Base-by-base conservation (phyloP, 106 monocot species). In the Dendrobium officinale region DNA sequence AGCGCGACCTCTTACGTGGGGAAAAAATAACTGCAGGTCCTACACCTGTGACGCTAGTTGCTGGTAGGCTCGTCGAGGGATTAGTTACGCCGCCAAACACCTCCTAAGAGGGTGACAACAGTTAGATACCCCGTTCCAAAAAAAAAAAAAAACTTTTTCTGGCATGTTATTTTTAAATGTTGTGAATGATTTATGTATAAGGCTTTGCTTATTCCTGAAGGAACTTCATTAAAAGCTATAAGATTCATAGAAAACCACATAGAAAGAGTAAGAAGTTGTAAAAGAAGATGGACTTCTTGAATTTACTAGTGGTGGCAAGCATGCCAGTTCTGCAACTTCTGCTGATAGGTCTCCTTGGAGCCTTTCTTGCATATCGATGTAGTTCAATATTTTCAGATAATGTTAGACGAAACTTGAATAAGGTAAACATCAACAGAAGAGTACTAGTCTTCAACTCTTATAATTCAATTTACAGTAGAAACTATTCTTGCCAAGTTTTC, bases 311-410 rank as follows among this genome's bases (percentile, higher is more conserved):
- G 77, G 84, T 90, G 76, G 91, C 94, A 42, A 80, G 79, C 72
- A 86, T 85, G 91, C 94, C 94, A 1, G 77, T 86, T 16, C 9
- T 92, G 31, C 89, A 94, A 85, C 82, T 94, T 55, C 86, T 94
- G 41, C 84, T 94, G 33, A 73, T 94, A 27, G 89, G 88, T 68
- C 82, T 85, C 1, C 79, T 94, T 13, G 94, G 94, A 22, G 91
- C 90, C 2, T 85, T 88, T 58, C 89, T 94, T 6, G 91, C 94
- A 19, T 64, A 78, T 20, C 75, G 77, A 47, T 78, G 77, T 56
- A 26, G 49, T 73, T 85, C 73, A 27, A 43, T 94, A 10, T 86
- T 94, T 49, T 41, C 89, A 0, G 27, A 82, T 54, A 78, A 78
- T 76, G 90, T 87, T 42, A 81, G 83, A 13, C 87, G 76, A 78